Evolutionary conservation across 805 yeast genomes (phyloP).

Genomic region (Lachancea dasiensis): DNA sequence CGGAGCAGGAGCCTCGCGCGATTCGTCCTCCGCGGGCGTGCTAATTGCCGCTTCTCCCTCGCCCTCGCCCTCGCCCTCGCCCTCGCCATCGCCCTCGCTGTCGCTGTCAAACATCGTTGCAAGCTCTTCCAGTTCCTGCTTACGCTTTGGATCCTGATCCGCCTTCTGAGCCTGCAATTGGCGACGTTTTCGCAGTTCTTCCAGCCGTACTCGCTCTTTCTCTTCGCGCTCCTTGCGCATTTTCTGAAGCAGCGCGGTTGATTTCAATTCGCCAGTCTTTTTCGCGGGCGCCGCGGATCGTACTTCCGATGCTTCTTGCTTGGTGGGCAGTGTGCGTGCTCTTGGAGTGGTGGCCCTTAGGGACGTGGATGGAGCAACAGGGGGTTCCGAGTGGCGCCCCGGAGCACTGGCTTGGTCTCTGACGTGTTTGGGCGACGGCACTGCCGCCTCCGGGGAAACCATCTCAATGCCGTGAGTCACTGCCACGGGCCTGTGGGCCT

Average conservation of each 20-base stretch:
- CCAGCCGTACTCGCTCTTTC: constrained; percentile 26
- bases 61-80: not conserved
- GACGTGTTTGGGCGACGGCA: constrained; percentile 3
- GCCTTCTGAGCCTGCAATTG: constrained; percentile 15
- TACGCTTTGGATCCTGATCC: constrained; percentile 22
- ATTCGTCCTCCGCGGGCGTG: no score
- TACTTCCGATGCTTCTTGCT: not conserved
- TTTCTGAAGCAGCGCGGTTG: constrained; percentile 29
- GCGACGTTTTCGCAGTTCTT: constrained; percentile 25
- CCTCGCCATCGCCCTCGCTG: constrained; percentile 5
- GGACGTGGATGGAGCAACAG: no score
- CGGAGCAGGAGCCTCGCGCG: constrained; percentile 1
- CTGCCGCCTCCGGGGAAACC: constrained; percentile 3
- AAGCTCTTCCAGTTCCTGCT: constrained; percentile 28
- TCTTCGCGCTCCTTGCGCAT: constrained; percentile 30
- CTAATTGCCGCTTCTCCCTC: not conserved
- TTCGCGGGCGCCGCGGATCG: not conserved
- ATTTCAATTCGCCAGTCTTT: constrained; percentile 20
- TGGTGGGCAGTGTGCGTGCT: constrained; percentile 7
- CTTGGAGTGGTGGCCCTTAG: constrained; percentile 6
- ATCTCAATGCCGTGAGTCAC: constrained; percentile 6
- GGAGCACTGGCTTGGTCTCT: no score
- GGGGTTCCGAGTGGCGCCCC: no score
- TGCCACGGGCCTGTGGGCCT: constrained; percentile 5
- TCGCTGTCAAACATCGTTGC: constrained; percentile 28